A percentile compares a stretch with the other conserved stretches of the same genome.
phyloP scores from a whole-genome alignment of 31 red algal genomes.

The Endocladia muricata region DNA sequence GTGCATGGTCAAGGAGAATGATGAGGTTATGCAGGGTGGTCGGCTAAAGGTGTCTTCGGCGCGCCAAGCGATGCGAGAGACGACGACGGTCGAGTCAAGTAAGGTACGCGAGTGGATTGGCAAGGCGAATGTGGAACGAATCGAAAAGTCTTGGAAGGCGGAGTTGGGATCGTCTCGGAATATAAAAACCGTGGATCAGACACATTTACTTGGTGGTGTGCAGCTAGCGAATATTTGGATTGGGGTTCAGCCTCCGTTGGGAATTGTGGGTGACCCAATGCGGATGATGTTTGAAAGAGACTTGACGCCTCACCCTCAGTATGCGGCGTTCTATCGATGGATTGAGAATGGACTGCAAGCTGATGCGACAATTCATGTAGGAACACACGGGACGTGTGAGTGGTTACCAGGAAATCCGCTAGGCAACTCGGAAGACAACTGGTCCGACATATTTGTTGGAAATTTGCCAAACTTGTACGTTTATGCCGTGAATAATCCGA shows the following conservation, averaged over 20 bases:
- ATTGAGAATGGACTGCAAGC: constrained; percentile 32
- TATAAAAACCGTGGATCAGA: constrained; percentile 33
- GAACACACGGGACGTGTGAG: constrained; percentile 71
- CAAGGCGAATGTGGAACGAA: constrained; percentile 17
- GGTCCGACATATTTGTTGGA: constrained; percentile 62
- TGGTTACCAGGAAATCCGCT: constrained; percentile 68
- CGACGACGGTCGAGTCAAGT: constrained; percentile 31
- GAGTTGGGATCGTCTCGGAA: constrained; percentile 44
- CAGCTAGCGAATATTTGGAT: constrained; percentile 69
- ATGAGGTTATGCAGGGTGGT: constrained; percentile 49
- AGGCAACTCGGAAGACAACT: constrained; percentile 45
- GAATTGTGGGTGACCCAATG: constrained; percentile 72
- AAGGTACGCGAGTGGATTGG: constrained; percentile 51
- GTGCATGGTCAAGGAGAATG: constrained; percentile 30
- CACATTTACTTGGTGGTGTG: constrained; percentile 54
- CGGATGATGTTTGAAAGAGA: constrained; percentile 83
- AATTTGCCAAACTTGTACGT: constrained; percentile 71
- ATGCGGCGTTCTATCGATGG: constrained; percentile 72
- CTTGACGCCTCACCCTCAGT: constrained; percentile 70
- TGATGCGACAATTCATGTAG: constrained; percentile 67
- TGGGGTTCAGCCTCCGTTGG: constrained; percentile 69
- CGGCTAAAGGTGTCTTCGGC: constrained; percentile 17
- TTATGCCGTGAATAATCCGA: constrained; percentile 77
- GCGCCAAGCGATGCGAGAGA: constrained; percentile 4
- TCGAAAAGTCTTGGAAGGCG: constrained; percentile 51